Conservation (phyloP, 2,329 filamentous ascomycete genomes). For the Hypoxylon sp. region DNA sequence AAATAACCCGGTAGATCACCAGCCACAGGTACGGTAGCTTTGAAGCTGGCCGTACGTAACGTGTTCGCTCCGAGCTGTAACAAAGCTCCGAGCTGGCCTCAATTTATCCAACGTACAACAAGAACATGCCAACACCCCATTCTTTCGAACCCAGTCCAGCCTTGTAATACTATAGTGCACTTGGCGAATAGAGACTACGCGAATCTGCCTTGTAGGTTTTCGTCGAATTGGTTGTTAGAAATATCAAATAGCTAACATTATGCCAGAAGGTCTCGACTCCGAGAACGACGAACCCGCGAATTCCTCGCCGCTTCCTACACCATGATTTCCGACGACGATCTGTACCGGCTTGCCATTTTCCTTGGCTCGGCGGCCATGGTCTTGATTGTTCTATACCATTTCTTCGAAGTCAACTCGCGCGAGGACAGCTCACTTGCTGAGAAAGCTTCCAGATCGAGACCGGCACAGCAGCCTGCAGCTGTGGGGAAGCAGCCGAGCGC, state of each 20-base stretch:
- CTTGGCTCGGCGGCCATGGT: conserved; percentile 90
- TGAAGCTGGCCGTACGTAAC: neutral
- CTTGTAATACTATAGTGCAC: neutral
- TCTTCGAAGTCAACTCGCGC: conserved; percentile 89
- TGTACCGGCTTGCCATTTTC: conserved; percentile 92
- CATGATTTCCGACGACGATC: conserved; percentile 94
- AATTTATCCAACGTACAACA: conserved; percentile 25
- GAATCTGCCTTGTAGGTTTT: conserved; percentile 11
- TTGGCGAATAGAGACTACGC: neutral
- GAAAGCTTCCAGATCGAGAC: conserved; percentile 42
- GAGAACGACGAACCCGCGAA: conserved; percentile 26
- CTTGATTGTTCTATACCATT: conserved; percentile 93
- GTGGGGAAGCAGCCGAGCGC: conserved; percentile 36
- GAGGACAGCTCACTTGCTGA: conserved; percentile 41
- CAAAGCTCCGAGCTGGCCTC: conserved; percentile 48
- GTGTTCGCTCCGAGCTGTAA: neutral
- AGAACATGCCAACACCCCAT: conserved; percentile 15
- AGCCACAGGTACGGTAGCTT: conserved; percentile 9
- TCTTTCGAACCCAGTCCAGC: conserved; percentile 4
- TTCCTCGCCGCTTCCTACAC: conserved; percentile 48
- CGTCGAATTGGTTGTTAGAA: conserved; percentile 3
- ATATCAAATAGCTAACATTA: conserved; percentile 13
- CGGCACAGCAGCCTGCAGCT: conserved; percentile 36
- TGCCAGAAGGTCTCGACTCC: conserved; percentile 20
- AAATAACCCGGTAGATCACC: too few relatives aligned